A percentile compares a stretch with the other conserved stretches of the same genome.
Conservation (phyloP, 2,329 filamentous ascomycete genomes). For the Didymosphaeria variabile region DNA sequence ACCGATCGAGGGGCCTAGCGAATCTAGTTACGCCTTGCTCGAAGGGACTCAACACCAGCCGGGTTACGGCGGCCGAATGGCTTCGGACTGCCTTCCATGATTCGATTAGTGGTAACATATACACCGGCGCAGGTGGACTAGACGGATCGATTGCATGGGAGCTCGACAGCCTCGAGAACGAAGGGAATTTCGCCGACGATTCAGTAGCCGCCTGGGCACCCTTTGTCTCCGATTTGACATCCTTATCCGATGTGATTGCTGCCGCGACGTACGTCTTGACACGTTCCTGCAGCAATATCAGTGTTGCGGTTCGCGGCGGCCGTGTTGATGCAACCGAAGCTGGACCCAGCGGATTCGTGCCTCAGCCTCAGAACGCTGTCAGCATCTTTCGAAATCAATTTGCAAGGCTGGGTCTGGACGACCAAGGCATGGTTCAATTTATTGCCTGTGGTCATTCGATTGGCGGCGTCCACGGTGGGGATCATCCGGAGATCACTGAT, state of each 20-base stretch:
- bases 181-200: conserved; percentile 61
- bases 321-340: conserved; percentile 62
- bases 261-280: conserved; percentile 67
- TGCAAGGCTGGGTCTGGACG: conserved; percentile 64
- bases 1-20: conserved; percentile 64
- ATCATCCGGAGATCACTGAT: conserved; percentile 60
- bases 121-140: conserved; percentile 61
- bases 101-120: conserved; percentile 63
- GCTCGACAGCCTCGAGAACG: conserved; percentile 64
- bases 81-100: conserved; percentile 70
- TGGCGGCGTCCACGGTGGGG: conserved; percentile 65
- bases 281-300: conserved; percentile 66
- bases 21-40: conserved; percentile 66
- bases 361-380: conserved; percentile 65
- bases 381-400: conserved; percentile 65
- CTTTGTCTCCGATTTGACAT: conserved; percentile 61
- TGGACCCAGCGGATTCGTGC: conserved; percentile 62
- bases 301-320: conserved; percentile 63
- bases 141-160: conserved; percentile 70
- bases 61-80: conserved; percentile 69
- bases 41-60: conserved; percentile 54
- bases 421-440: conserved; percentile 67
- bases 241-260: conserved; percentile 67
- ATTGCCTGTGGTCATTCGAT: conserved; percentile 70
- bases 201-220: conserved; percentile 59